Conservation (phyloP, 1,284 basidiomycete genomes). For the Malassezia pachydermatis region DNA sequence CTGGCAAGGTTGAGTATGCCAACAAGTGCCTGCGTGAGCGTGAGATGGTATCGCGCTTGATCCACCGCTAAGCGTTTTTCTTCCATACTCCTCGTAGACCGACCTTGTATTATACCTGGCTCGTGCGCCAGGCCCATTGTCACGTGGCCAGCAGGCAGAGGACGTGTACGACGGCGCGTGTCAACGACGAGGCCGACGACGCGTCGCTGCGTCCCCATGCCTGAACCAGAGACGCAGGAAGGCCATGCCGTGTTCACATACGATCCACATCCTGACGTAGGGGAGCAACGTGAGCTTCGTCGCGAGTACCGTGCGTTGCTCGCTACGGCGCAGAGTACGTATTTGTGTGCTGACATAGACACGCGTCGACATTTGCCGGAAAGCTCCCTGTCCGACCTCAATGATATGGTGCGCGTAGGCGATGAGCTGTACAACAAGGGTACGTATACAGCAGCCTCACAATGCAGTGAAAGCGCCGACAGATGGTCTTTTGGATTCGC, state of each 20-base stretch:
- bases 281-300: constrained; percentile 27
- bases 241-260: constrained; percentile 19
- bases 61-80: constrained; percentile 9
- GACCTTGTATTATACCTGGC: background rate
- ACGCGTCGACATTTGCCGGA: constrained; percentile 18
- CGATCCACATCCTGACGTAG: constrained; percentile 24
- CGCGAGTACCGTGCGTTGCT: constrained; percentile 31
- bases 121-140: background rate
- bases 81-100: background rate
- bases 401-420: constrained; percentile 14
- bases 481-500: constrained; percentile 36
- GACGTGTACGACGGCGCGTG: background rate
- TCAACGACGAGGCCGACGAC: constrained; percentile 1
- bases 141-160: background rate
- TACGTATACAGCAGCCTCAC: constrained; percentile 4
- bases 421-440: constrained; percentile 22
- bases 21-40: constrained; percentile 18
- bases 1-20: constrained; percentile 11
- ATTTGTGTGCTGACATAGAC: constrained; percentile 18
- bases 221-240: background rate
- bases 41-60: constrained; percentile 20
- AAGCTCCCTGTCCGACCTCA: constrained; percentile 11
- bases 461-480: constrained; percentile 25
- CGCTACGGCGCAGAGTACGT: constrained; percentile 24
- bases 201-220: too few relatives aligned